Percentiles rank a stretch among this genome's conserved stretches.
phyloP scores from a whole-genome alignment of 2,329 filamentous ascomycete genomes.

The Fusarium tricinctum region DNA sequence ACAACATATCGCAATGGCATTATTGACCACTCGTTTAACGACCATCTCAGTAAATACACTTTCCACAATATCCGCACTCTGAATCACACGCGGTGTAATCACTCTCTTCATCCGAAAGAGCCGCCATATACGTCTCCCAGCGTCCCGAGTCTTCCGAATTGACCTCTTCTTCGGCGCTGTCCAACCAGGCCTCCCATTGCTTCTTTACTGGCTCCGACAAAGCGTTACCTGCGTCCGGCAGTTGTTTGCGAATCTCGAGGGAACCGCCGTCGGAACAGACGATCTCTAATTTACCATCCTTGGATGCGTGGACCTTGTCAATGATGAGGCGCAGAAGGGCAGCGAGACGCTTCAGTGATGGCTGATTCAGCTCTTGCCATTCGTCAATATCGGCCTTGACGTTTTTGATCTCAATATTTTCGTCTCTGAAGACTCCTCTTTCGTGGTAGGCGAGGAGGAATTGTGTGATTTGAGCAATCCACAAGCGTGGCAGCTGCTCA shows the following conservation, averaged over 20 bases:
- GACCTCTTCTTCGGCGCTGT: neutral
- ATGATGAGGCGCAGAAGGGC: conserved; percentile 44
- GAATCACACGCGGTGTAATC: conserved; percentile 49
- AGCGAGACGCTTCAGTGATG: conserved; percentile 50
- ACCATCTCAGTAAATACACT: conserved; percentile 36
- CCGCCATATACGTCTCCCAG: conserved; percentile 17
- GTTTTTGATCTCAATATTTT: conserved; percentile 54
- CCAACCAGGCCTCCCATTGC: conserved; percentile 48
- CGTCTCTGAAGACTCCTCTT: conserved; percentile 51
- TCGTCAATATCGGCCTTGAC: conserved; percentile 49
- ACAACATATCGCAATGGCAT: neutral
- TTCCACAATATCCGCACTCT: conserved; percentile 52
- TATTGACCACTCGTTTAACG: neutral
- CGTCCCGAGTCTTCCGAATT: conserved; percentile 1
- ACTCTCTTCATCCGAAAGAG: conserved; percentile 21
- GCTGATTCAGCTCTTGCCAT: conserved; percentile 56
- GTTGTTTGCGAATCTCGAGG: conserved; percentile 49
- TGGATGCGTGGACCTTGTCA: conserved; percentile 13
- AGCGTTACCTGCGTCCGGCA: conserved; percentile 39
- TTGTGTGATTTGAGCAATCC: conserved; percentile 57
- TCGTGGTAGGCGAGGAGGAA: conserved; percentile 60
- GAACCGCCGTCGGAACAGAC: conserved; percentile 20
- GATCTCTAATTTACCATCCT: conserved; percentile 46
- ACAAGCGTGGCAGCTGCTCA: conserved; percentile 59
- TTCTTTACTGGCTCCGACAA: conserved; percentile 43